Conservation (phyloP, 768 basidiomycete species). For the Amanita exitialis region DNA sequence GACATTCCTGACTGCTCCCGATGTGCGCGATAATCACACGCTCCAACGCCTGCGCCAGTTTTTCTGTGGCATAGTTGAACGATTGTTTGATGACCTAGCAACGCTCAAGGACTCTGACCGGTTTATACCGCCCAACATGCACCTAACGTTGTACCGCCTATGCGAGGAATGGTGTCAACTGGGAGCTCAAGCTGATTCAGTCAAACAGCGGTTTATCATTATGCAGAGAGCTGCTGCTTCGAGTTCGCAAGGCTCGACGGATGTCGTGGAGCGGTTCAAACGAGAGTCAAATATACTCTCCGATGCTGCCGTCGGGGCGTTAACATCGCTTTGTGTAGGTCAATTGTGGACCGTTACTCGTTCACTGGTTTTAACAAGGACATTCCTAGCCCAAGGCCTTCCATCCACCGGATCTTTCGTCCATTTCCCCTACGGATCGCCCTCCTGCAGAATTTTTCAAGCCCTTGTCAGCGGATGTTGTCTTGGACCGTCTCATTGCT, state of each 20-base stretch:
- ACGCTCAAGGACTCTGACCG: slow-evolving; percentile 65
- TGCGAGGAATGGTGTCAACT: slow-evolving; percentile 94
- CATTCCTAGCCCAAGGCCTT: slow-evolving; percentile 63
- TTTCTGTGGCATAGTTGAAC: slow-evolving; percentile 85
- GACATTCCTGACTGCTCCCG: slow-evolving; percentile 59
- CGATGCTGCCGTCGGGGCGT: slow-evolving; percentile 74
- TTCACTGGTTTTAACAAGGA: slow-evolving; percentile 4
- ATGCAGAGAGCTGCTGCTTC: slow-evolving; percentile 61
- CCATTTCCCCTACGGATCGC: slow-evolving; percentile 56
- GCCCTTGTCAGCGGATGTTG: slow-evolving; percentile 39
- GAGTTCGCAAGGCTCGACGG: slow-evolving; percentile 42
- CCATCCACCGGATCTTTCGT: slow-evolving; percentile 49
- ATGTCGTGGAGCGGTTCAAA: slow-evolving; percentile 49
- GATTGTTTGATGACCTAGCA: slow-evolving; percentile 70
- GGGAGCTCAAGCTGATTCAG: slow-evolving; percentile 64
- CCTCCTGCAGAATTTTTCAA: slow-evolving; percentile 37
- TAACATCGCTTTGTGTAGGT: slow-evolving; percentile 85
- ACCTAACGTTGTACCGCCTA: slow-evolving; percentile 70
- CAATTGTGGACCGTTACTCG: background rate
- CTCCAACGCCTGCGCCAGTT: slow-evolving; percentile 79
- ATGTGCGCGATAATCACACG: slow-evolving; percentile 66
- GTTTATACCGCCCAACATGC: slow-evolving; percentile 65
- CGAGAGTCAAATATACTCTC: slow-evolving; percentile 67
- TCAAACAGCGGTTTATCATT: slow-evolving; percentile 54
- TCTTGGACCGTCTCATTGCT: slow-evolving; percentile 59